These are phyloP conservation scores for Penicillium sp. DNA, from an alignment of 2,329 filamentous ascomycete genomes.

Conservation along the genomic window DNA sequence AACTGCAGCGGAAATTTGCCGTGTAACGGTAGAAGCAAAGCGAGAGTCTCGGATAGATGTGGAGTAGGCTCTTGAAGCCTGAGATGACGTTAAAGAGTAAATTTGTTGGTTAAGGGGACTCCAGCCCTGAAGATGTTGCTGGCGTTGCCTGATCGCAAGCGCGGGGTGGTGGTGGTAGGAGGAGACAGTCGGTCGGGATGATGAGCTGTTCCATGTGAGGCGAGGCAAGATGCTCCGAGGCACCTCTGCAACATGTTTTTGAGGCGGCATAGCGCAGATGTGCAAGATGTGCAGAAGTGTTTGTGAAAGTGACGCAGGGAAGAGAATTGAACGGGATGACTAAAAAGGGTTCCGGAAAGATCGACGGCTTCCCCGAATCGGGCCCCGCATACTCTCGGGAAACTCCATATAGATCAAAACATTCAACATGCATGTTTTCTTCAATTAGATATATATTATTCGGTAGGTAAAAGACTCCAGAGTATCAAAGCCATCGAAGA, in stretches of 20 bases:
- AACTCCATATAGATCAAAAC: conserved; percentile 2
- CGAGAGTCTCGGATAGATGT: conserved; percentile 14
- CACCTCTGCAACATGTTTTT: conserved; percentile 44
- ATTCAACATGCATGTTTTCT: not conserved
- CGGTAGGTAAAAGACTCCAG: not conserved
- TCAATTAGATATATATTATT: not conserved
- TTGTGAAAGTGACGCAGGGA: conserved; percentile 5
- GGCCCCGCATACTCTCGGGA: conserved; percentile 11
- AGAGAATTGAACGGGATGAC: conserved; percentile 11
- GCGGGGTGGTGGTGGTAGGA: conserved; percentile 29
- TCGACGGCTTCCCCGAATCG: conserved; percentile 8
- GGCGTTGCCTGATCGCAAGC: conserved; percentile 25
- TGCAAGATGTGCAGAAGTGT: not conserved
- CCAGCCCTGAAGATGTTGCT: conserved; percentile 24
- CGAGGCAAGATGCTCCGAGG: conserved; percentile 45
- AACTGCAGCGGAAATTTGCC: conserved; percentile 17
- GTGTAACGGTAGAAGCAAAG: conserved; percentile 20
- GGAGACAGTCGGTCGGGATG: conserved; percentile 31
- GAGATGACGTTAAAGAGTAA: conserved; percentile 13
- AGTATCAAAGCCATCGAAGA: not conserved
- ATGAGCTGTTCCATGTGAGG: conserved; percentile 43
- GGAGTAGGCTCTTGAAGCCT: conserved; percentile 15
- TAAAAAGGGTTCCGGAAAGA: conserved; percentile 13
- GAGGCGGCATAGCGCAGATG: conserved; percentile 37
- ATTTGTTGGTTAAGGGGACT: conserved; percentile 23